Conservation (phyloP, 148 eudicot genomes). For the Spergularia bocconei region DNA sequence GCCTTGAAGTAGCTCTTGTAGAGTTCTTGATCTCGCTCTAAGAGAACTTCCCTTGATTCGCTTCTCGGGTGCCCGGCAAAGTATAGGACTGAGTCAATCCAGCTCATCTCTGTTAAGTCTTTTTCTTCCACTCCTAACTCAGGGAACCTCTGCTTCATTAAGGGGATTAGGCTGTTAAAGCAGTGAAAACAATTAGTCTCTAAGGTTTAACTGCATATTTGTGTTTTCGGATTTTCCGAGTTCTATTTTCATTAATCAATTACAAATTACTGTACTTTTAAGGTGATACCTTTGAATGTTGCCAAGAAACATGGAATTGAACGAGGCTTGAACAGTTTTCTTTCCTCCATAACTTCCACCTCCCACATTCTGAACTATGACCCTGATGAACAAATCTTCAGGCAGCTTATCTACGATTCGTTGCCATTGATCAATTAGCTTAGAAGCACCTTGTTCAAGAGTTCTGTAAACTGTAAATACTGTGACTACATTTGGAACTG, state of each 20-base stretch:
- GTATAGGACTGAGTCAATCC: conserved; percentile 34
- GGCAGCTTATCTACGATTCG: conserved; percentile 30
- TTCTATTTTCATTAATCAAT: too few species aligned
- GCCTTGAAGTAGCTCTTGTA: conserved; percentile 27
- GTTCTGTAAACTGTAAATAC: conserved; percentile 35
- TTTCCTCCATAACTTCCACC: conserved; percentile 22
- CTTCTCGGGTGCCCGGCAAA: conserved; percentile 26
- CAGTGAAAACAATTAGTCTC: background rate
- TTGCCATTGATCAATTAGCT: conserved; percentile 42
- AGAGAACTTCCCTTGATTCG: conserved; percentile 20
- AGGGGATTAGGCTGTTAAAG: conserved; percentile 28
- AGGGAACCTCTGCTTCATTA: conserved; percentile 39
- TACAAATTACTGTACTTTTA: background rate
- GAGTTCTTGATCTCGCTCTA: conserved; percentile 23
- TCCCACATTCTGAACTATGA: conserved; percentile 24
- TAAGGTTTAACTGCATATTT: too few species aligned
- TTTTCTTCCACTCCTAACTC: conserved; percentile 34
- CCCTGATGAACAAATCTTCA: conserved; percentile 37
- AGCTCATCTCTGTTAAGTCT: conserved; percentile 44
- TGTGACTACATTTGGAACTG: conserved; percentile 34
- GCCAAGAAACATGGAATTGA: conserved; percentile 35
- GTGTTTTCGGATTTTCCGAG: too few species aligned
- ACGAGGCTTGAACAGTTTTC: conserved; percentile 30
- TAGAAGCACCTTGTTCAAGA: conserved; percentile 27
- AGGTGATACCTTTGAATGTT: conserved; percentile 22